These are phyloP conservation scores for Kalmusia sp. DNA, from an alignment of 2,329 filamentous ascomycete genomes.

Conservation along the genomic window DNA sequence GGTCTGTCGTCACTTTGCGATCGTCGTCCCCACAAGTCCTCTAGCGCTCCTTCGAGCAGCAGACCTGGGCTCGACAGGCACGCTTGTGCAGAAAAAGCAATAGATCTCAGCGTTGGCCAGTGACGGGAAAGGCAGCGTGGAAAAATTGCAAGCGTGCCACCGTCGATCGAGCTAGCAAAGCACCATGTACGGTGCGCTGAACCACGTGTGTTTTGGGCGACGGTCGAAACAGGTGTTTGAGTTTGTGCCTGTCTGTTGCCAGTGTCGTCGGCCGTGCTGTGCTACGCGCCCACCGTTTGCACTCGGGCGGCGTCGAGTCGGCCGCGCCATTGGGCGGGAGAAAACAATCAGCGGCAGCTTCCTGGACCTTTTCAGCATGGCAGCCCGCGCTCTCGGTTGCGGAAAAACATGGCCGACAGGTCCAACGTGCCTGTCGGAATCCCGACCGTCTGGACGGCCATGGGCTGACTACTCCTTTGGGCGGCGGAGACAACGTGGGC, in stretches of 20 bases:
- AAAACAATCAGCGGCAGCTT: not conserved
- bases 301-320: not conserved
- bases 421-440: constrained; percentile 16
- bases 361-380: not conserved
- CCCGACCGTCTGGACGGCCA: constrained; percentile 20
- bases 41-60: constrained; percentile 12
- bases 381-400: constrained; percentile 23
- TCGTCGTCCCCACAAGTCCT: constrained; percentile 12
- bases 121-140: not conserved
- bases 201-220: not conserved
- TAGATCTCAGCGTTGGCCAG: constrained; percentile 2
- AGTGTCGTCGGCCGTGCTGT: not conserved
- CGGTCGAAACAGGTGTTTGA: not conserved
- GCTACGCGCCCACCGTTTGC: constrained; percentile 12
- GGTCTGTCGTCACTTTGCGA: constrained; percentile 9
- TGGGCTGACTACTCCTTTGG: constrained; percentile 4
- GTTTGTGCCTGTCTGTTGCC: not conserved
- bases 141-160: not conserved
- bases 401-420: constrained; percentile 17
- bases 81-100: constrained; percentile 19
- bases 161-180: constrained; percentile 8
- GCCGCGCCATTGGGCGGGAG: not conserved
- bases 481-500: constrained; percentile 18
- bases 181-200: no score
- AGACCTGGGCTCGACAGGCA: constrained; percentile 2